phyloP scores from a whole-genome alignment of 2,329 filamentous ascomycete genomes.

The Lachnellula subtilissima region DNA sequence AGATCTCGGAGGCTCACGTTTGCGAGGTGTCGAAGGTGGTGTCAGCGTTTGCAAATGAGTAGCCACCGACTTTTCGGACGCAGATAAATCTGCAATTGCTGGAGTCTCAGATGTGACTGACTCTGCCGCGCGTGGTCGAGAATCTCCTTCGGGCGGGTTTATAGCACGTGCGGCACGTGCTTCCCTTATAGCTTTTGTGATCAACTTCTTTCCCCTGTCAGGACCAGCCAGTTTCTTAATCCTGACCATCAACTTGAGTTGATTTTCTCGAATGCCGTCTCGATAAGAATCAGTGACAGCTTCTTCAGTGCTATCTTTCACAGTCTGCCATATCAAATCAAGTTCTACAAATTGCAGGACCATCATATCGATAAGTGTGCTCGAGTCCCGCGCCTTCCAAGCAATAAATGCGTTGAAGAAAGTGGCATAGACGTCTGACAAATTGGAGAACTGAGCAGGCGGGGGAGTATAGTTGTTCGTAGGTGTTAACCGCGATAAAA shows the following conservation, averaged over 20 bases:
- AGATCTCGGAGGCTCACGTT: conserved; percentile 14
- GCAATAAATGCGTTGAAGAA: conserved; percentile 77
- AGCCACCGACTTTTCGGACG: conserved; percentile 38
- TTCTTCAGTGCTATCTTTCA: conserved; percentile 71
- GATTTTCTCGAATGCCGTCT: conserved; percentile 75
- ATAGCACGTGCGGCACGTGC: conserved; percentile 60
- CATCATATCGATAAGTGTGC: conserved; percentile 76
- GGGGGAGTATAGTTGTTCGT: conserved; percentile 65
- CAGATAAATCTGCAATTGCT: conserved; percentile 38
- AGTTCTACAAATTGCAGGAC: conserved; percentile 81
- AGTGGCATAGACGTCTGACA: conserved; percentile 66
- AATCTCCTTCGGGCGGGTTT: conserved; percentile 65
- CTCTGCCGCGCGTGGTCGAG: conserved; percentile 56
- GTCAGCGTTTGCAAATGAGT: conserved; percentile 45
- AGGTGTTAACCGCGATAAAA: conserved; percentile 59
- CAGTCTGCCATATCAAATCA: conserved; percentile 77
- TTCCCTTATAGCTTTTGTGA: conserved; percentile 69
- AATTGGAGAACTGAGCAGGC: conserved; percentile 53
- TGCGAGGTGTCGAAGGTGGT: conserved; percentile 47
- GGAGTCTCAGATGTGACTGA: conserved; percentile 36
- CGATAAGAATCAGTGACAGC: conserved; percentile 72
- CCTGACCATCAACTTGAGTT: conserved; percentile 70
- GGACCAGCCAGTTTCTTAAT: conserved; percentile 74
- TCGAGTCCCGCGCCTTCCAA: conserved; percentile 78
- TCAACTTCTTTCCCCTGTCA: conserved; percentile 65